Evolutionary conservation across 495 filamentous ascomycete genomes (phyloP).

Genomic region (Xylaria intraflava): DNA sequence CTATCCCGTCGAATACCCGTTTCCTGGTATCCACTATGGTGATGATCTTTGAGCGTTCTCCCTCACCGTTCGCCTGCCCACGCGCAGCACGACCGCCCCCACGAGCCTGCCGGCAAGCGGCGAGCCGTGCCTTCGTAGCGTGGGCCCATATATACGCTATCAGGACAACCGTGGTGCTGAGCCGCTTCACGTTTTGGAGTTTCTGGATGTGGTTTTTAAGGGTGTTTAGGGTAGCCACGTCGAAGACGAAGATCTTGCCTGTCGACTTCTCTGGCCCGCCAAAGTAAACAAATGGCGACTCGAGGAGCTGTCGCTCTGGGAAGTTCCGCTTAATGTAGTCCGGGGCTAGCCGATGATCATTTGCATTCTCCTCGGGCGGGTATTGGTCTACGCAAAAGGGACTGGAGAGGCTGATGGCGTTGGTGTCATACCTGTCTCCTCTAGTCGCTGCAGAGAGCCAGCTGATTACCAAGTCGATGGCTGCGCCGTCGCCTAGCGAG

Average conservation of each 20-base stretch:
- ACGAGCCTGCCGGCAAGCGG: not conserved
- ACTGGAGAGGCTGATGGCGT: not conserved
- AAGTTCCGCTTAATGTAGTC: not conserved
- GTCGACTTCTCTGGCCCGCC: not conserved
- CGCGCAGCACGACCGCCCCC: not conserved
- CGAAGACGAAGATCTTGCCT: constrained; percentile 1
- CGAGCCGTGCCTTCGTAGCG: not conserved
- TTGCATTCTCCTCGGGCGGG: not conserved
- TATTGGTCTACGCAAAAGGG: not conserved
- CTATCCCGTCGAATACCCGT: not conserved
- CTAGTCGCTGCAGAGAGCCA: constrained; percentile 1
- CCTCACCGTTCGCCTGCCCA: not conserved
- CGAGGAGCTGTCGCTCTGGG: not conserved
- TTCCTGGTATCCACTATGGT: not conserved
- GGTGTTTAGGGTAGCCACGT: not conserved
- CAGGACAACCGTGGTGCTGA: not conserved
- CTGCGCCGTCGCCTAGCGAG: not conserved
- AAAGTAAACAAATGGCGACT: not conserved
- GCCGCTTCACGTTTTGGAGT: not conserved
- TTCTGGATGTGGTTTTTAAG: not conserved
- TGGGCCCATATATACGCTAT: not conserved
- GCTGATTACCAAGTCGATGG: not conserved
- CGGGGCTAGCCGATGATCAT: not conserved
- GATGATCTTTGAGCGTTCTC: not conserved
- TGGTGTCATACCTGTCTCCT: not conserved